These are phyloP conservation scores for Ploettnerulaceae sp. DNA, from an alignment of 2,329 filamentous ascomycete genomes.

Conservation along the genomic window DNA sequence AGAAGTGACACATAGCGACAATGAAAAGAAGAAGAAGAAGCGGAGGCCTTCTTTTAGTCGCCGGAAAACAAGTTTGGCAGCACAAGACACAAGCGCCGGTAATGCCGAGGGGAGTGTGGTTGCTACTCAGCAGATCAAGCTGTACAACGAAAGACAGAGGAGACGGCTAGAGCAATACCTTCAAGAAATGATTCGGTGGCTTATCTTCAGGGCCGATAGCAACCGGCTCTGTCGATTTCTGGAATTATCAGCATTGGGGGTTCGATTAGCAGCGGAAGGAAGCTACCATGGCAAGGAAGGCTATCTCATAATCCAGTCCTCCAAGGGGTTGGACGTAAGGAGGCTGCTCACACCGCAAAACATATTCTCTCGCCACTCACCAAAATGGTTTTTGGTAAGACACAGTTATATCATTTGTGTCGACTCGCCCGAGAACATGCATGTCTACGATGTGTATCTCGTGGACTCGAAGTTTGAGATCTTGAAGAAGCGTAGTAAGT, in stretches of 20 bases:
- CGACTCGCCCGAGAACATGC: conserved; percentile 98
- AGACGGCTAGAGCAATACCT: conserved; percentile 85
- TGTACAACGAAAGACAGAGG: conserved; percentile 76
- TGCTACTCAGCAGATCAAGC: conserved; percentile 28
- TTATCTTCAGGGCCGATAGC: conserved; percentile 94
- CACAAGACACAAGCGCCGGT: conserved; percentile 17
- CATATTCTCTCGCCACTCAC: conserved; percentile 75
- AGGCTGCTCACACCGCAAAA: conserved; percentile 73
- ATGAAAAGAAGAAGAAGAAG: conserved; percentile 50
- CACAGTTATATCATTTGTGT: conserved; percentile 98
- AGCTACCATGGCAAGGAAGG: conserved; percentile 98
- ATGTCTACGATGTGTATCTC: conserved; percentile 98
- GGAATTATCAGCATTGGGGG: conserved; percentile 88
- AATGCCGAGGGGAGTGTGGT: conserved; percentile 43
- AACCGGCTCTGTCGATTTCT: conserved; percentile 94
- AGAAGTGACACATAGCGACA: conserved; percentile 65
- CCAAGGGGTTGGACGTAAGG: conserved; percentile 82
- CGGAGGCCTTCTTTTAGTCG: conserved; percentile 45
- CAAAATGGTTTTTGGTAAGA: conserved; percentile 97
- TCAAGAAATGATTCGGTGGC: conserved; percentile 88
- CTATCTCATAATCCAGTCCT: conserved; percentile 84
- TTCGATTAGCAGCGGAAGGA: conserved; percentile 88
- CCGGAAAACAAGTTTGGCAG: conserved; percentile 50
- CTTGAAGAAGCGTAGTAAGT: conserved; percentile 62
- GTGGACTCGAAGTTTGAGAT: conserved; percentile 85